Evolutionary conservation across 2,329 filamentous ascomycete genomes (phyloP).

Genomic region (Coleophoma crateriformis): DNA sequence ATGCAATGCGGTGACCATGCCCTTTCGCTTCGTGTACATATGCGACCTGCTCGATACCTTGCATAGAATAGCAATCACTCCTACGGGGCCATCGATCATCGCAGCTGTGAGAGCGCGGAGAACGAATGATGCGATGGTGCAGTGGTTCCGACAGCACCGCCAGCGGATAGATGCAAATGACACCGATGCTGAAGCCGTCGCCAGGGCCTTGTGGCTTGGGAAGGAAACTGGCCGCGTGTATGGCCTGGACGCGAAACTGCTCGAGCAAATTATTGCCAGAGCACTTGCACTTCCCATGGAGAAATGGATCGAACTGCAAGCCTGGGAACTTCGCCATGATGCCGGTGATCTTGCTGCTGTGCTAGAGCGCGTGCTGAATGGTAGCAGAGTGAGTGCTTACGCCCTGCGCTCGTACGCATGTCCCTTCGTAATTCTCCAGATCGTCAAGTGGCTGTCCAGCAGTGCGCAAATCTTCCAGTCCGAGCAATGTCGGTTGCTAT

Average conservation of each 20-base stretch:
- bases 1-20: conserved; percentile 37
- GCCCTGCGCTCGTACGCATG: neutral
- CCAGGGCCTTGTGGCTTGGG: conserved; percentile 74
- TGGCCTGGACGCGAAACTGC: conserved; percentile 52
- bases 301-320: conserved; percentile 54
- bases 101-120: conserved; percentile 36
- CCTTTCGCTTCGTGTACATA: conserved; percentile 62
- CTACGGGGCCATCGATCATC: conserved; percentile 31
- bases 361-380: conserved; percentile 12
- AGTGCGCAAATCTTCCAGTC: neutral
- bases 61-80: conserved; percentile 38
- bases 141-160: conserved; percentile 68
- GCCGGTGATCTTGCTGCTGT: conserved; percentile 64
- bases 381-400: conserved; percentile 15
- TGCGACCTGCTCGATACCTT: conserved; percentile 70
- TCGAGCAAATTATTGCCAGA: conserved; percentile 64
- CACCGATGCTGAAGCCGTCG: conserved; percentile 55
- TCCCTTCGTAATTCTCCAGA: neutral
- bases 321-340: conserved; percentile 48
- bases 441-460: neutral
- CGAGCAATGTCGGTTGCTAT: conserved; percentile 8
- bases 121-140: conserved; percentile 49
- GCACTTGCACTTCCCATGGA: conserved; percentile 59
- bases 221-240: conserved; percentile 75
- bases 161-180: conserved; percentile 48